Evolutionary conservation across 768 basidiomycete genomes (phyloP), one percentile per base, ranked within the genome.

Genomic region (Suillus luteus): DNA sequence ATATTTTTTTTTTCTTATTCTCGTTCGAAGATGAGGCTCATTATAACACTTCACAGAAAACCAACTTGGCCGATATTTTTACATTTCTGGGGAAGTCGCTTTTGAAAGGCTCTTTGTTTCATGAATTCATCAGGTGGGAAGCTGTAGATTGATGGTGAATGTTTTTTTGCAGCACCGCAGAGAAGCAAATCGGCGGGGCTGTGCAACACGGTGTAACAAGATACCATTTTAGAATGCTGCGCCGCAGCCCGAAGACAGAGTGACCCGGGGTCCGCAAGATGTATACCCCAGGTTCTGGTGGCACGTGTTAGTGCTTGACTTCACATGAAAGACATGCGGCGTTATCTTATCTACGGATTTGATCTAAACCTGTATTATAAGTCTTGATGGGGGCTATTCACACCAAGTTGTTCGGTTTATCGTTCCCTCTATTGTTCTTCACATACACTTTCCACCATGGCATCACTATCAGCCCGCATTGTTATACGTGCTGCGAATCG

Each of bases 401-500:
- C 37, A 55, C 19, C 24, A 60, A 60, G 4, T 33, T 57, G 15
- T 52, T 57, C 54, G 52, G 22, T 38, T n/a, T 55, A 60, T 51
- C 59, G 7, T 60, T 55, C 14, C 9, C 22, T 43, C 15, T 44
- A 46, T 15, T 51, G 19, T 44, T 35, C 59, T n/a, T 62, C 40
- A 40, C 51, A 41, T 27, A 12, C 63, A 24, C 59, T 57, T 55
- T 59, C 38, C 67, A 79, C 71, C 67, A 88, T 89, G 86, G 70
- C 83, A 55, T 78, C 76, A 62, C 57, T 58, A 27, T 67, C 74
- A 59, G 77, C 74, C 60, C 78, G 73, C 41, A 66, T 88, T 55
- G 69, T 72, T 59, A 69, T 86, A 62, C 76, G 81, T 37, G 71
- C 75, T 59, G 73, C 78, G 33, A 77, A 80, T 61, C 86, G 83